phyloP scores from a whole-genome alignment of 805 yeast genomes.

The Ogataea trehaloabstinens region DNA sequence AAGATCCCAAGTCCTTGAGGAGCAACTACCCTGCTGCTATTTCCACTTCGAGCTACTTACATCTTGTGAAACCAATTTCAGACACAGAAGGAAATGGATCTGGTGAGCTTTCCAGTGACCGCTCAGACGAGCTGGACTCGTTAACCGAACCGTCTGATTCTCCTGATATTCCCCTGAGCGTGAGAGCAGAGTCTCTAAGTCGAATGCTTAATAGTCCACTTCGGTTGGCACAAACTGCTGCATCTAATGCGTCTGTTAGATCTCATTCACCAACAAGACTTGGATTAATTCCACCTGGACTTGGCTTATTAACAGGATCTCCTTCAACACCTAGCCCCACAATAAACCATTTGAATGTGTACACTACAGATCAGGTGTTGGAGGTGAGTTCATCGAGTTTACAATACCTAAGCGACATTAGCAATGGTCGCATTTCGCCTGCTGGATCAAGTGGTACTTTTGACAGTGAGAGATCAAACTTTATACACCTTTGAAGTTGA shows the following conservation, averaged over 20 bases:
- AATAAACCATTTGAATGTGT: conserved; percentile 18
- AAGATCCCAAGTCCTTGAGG: conserved; percentile 20
- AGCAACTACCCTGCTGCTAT: conserved; percentile 3
- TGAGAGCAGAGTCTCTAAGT: conserved; percentile 19
- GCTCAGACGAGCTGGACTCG: conserved; percentile 19
- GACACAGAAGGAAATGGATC: not conserved
- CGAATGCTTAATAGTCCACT: conserved; percentile 19
- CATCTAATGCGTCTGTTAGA: conserved; percentile 20
- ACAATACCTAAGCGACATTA: conserved; percentile 22
- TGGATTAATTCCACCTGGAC: conserved; percentile 18
- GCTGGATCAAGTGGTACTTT: conserved; percentile 2
- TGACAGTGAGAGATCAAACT: conserved; percentile 1
- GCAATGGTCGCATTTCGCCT: conserved; percentile 16
- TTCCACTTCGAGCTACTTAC: not conserved
- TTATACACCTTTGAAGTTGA: not conserved
- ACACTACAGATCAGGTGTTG: conserved; percentile 16
- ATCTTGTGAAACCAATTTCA: not conserved
- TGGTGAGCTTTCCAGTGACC: conserved; percentile 2
- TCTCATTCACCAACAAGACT: conserved; percentile 13
- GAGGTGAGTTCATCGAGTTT: conserved; percentile 16
- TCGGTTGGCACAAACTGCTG: conserved; percentile 17
- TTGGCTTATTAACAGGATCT: conserved; percentile 10
- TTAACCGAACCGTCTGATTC: conserved; percentile 11
- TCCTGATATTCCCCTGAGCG: conserved; percentile 12
- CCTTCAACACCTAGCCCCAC: conserved; percentile 16